Percentiles rank a stretch among this genome's conserved stretches.
Evolutionary conservation across 257 asterid species (phyloP).

Genomic region (Solanum clarkiae): DNA sequence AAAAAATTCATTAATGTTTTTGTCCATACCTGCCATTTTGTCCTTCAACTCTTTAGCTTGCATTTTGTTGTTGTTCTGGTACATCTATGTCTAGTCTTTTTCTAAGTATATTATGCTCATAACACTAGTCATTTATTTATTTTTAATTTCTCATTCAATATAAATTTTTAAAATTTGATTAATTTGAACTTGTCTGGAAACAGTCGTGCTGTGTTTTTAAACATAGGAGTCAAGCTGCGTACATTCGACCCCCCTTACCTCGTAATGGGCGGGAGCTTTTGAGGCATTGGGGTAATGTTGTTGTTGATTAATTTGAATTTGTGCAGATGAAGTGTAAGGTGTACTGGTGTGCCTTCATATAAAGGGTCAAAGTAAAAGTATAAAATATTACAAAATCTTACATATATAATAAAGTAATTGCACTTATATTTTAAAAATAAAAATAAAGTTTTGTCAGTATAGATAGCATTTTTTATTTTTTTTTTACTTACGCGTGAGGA

Average conservation of each 20-base stretch:
- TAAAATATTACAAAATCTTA: background rate
- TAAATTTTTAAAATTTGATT: background rate
- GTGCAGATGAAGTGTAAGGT: background rate
- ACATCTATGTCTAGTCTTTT: background rate
- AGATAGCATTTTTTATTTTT: background rate
- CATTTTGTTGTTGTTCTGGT: background rate
- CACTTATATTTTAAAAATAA: background rate
- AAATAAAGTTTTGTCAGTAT: background rate
- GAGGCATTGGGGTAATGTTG: too few species aligned
- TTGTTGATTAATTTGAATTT: background rate
- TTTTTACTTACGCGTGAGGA: background rate
- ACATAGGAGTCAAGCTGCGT: too few species aligned
- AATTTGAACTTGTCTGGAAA: background rate
- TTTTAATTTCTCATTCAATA: background rate
- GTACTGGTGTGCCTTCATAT: background rate
- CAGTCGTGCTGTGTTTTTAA: too few species aligned
- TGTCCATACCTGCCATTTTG: background rate
- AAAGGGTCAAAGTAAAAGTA: background rate
- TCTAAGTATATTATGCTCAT: background rate
- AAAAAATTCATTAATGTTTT: background rate
- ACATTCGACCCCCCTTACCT: too few species aligned
- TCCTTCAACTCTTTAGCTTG: background rate
- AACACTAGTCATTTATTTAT: background rate
- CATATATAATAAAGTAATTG: background rate
- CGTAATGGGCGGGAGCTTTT: too few species aligned